Evolutionary conservation across 192 early-diverging fungal species (phyloP).

Genomic region (Podochytrium sp.): DNA sequence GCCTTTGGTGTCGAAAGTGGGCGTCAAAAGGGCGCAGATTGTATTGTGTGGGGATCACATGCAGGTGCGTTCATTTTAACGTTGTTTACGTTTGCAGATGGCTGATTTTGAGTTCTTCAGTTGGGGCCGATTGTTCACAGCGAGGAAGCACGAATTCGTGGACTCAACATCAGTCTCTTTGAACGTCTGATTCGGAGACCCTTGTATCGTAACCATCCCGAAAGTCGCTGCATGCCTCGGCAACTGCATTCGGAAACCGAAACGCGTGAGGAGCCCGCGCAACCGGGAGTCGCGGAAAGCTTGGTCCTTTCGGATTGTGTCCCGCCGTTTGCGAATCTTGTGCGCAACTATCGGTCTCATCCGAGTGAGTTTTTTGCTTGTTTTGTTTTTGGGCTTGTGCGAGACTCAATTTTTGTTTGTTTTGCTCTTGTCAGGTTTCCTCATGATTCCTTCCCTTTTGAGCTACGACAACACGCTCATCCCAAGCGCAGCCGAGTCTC

Average conservation of each 20-base stretch:
- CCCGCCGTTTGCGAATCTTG: constrained; percentile 48
- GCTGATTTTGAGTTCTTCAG: constrained; percentile 23
- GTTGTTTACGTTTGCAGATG: background rate
- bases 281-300: background rate
- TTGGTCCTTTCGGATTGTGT: constrained; percentile 20
- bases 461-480: constrained; percentile 53
- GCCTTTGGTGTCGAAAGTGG: background rate
- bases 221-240: constrained; percentile 19
- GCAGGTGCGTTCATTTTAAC: constrained; percentile 9
- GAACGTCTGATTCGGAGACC: constrained; percentile 51
- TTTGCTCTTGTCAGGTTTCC: constrained; percentile 36
- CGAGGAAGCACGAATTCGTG: constrained; percentile 25
- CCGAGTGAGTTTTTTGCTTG: constrained; percentile 25
- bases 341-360: constrained; percentile 56
- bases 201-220: constrained; percentile 50
- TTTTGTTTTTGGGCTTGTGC: background rate
- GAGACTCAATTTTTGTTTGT: background rate
- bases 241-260: constrained; percentile 18
- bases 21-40: constrained; percentile 32
- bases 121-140: constrained; percentile 53
- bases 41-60: constrained; percentile 60
- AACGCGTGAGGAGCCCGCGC: background rate
- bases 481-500: constrained; percentile 34
- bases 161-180: constrained; percentile 46
- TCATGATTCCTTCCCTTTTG: constrained; percentile 54